Base-by-base conservation (phyloP, 2,329 filamentous ascomycete species). In the Mollisiaceae sp. region DNA sequence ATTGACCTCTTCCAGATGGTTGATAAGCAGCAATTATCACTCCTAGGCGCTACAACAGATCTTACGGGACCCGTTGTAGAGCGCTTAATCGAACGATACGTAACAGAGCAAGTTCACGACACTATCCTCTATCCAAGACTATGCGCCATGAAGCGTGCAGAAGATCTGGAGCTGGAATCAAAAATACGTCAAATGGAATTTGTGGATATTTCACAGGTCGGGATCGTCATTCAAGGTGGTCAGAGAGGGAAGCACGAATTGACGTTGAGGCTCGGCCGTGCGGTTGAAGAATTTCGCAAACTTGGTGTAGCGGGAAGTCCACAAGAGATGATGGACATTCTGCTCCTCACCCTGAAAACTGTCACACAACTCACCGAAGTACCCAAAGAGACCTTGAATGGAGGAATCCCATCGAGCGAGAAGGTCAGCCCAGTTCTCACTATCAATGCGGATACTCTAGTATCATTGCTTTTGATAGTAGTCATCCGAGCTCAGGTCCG, bases 1-100 rank as follows among this genome's bases (percentile, higher is more conserved):
- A 98, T 99, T 70, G 95, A 99, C 74, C 84, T 98, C 0, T 99
- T 99, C 71, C 94, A 98, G 74, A 89, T 89, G 66, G 94, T 99
- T 6, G 95, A 99, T 76, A 97, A 97, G 77, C 92, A 97, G 73
- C 95, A 98, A 74, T 82, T 99, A 35, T 97, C 94, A 2, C 84
- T 97, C 41, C 83, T 99, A 4, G 95, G 94, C 20, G 92, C 94
- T 4, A 97, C 93, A 1, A 99, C 96, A 1, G 93, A 97, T 75
- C 81, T 99, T 60, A 98, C 95, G 0, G 94, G 95, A 0, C 92
- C 94, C 1, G 81, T 96, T 9, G 94, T 99, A 1, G 96, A 99
- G 79, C 89, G 92, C 67, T 84, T 99, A 73, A 97, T 99, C 70
- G 95, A 99, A 78, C 89, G 93, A 57, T 97, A 99, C 78, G 89